Conservation (phyloP, 306 rosid species). For the Inga oerstediana region DNA sequence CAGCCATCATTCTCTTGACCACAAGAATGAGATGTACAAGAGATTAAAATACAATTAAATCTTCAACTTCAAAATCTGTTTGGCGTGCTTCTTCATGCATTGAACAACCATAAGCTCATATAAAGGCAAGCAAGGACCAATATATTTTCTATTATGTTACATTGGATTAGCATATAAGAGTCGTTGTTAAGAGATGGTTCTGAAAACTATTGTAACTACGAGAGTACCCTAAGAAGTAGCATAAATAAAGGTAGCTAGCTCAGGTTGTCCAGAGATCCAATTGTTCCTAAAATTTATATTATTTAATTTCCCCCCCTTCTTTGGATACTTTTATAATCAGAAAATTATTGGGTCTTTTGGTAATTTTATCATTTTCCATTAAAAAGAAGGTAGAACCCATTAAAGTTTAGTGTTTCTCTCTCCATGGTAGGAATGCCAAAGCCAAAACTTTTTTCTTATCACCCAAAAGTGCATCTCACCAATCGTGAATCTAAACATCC, state of each 20-base stretch:
- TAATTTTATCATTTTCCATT: too few species aligned
- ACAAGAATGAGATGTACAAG: neutral
- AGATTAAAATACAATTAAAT: neutral
- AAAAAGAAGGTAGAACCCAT: too few species aligned
- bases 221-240: neutral
- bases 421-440: too few species aligned
- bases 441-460: too few species aligned
- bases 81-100: neutral
- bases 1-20: constrained; percentile 19
- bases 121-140: neutral
- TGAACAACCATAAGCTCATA: neutral
- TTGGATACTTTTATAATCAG: too few species aligned
- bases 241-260: neutral
- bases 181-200: neutral
- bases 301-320: too few species aligned
- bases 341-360: too few species aligned
- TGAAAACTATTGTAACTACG: neutral
- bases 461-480: too few species aligned
- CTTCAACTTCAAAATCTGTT: neutral
- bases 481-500: too few species aligned
- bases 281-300: neutral
- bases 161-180: neutral
- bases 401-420: too few species aligned
- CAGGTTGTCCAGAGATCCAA: neutral
- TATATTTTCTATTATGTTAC: neutral